Evolutionary conservation across 2,329 filamentous ascomycete species (phyloP), one percentile per base, ranked within the genome.

Genomic region (Colletotrichum coccodes): DNA sequence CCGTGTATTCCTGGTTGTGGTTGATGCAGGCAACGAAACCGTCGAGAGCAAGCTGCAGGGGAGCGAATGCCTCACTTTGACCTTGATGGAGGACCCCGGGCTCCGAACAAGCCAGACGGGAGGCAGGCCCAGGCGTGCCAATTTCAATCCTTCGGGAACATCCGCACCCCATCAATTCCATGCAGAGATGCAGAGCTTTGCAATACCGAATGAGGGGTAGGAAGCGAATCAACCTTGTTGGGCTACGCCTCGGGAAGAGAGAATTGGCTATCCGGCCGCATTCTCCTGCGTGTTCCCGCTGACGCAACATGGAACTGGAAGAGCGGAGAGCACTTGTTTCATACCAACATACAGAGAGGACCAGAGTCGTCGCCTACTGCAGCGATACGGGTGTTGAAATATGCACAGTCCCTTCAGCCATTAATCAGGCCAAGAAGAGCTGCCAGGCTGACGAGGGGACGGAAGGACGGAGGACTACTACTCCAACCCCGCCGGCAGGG

Each of bases 101-200:
- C 11, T 26, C 47, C 14, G 18, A 61, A 47, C 23, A 65, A 49
- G 23, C 23, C 52, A 60, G 53, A 38, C 47, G 40, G 28, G 26
- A 42, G 36, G 56, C 59, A 50, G 30, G 46, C 50, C n/a, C 59
- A 54, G 34, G 47, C 21, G 34, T 26, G 52, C 30, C 21, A 32
- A 30, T 44, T 30, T 62, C 44, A 44, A 34, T 44, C 50, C 46
- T 34, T 57, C 44, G 52, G 46, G 30, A 14, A 32, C 47, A 53
- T 16, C 11, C 14, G 49, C 26, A 36, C 52, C n/a, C 50, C 21
- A 38, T 36, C 44, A 14, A n/a, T 42, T 30, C 23, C 49, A 47
- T 28, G 46, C 38, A 68, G 60, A 59, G 62, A 47, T 64, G 60
- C 60, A 64, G 64, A 47, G 65, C 61, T 34, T 46, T 53, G n/a